These are phyloP conservation scores for Calocera viscosa DNA, from an alignment of 768 basidiomycete species.

Conservation along the genomic window DNA sequence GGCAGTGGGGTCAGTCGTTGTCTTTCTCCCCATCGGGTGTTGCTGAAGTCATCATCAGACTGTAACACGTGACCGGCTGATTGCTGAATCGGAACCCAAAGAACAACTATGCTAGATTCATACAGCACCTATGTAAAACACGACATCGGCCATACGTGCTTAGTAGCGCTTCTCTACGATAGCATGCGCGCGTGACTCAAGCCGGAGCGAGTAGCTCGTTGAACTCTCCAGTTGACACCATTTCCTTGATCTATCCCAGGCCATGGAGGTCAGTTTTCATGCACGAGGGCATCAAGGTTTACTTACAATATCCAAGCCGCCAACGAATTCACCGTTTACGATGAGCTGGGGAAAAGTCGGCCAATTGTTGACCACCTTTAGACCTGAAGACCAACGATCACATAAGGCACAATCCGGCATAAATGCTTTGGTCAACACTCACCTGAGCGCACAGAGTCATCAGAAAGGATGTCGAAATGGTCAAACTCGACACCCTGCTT, in stretches of 20 bases:
- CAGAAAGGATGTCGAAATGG: slow-evolving; percentile 70
- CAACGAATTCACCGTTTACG: slow-evolving; percentile 80
- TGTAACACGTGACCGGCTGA: neutral
- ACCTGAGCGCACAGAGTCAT: slow-evolving; percentile 75
- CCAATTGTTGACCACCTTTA: slow-evolving; percentile 74
- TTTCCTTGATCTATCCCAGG: slow-evolving; percentile 45
- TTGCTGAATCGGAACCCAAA: too few relatives aligned
- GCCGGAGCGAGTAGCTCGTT: slow-evolving; percentile 31
- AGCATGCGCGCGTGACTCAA: neutral
- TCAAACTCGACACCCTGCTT: slow-evolving; percentile 54
- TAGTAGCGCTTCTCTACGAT: neutral
- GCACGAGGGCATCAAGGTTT: neutral
- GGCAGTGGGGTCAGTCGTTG: slow-evolving; percentile 45
- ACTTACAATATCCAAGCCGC: slow-evolving; percentile 71
- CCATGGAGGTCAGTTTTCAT: neutral
- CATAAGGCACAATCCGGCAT: too few relatives aligned
- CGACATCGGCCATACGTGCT: neutral
- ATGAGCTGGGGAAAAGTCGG: slow-evolving; percentile 82
- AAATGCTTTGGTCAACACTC: slow-evolving; percentile 23
- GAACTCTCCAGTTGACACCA: slow-evolving; percentile 71
- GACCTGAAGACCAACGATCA: too few relatives aligned
- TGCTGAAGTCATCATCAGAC: neutral
- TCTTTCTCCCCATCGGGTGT: neutral
- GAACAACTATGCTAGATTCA: too few relatives aligned
- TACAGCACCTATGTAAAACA: neutral